Conservation (phyloP, 1,284 basidiomycete species). For the Hypsizygus ulmarius region DNA sequence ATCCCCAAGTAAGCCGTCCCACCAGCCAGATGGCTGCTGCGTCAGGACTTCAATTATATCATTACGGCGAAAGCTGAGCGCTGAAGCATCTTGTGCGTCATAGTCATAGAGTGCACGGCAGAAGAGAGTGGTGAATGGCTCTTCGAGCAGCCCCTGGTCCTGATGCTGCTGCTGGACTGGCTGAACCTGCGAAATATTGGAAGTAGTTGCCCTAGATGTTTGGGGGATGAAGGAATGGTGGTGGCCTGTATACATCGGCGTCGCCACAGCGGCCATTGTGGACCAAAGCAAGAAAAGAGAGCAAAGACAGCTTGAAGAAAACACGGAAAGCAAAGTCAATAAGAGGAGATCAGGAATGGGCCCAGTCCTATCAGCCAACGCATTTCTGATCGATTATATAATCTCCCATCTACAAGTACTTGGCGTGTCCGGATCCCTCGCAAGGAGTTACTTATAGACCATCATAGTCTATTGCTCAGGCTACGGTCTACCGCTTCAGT, state of each 20-base stretch:
- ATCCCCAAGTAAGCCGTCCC: conserved; percentile 91
- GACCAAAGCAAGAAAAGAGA: conserved; percentile 1
- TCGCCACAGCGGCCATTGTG: conserved; percentile 23
- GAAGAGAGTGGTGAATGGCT: conserved; percentile 72
- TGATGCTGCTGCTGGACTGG: conserved; percentile 20
- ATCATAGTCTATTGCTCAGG: too few relatives aligned
- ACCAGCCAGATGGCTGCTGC: conserved; percentile 93
- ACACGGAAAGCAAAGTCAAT: conserved; percentile 8
- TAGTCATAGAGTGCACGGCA: conserved; percentile 95
- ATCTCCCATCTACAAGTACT: conserved; percentile 5
- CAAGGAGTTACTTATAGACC: background rate
- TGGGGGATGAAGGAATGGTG: conserved; percentile 20
- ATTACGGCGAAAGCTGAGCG: conserved; percentile 82
- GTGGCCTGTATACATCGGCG: conserved; percentile 19
- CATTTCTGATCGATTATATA: conserved; percentile 17
- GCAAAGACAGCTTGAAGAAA: too few relatives aligned
- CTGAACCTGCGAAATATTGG: conserved; percentile 14
- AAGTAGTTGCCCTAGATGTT: conserved; percentile 14
- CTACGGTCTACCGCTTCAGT: conserved; percentile 77
- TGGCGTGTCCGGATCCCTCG: background rate
- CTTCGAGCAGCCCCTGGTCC: conserved; percentile 38
- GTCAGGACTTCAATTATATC: conserved; percentile 95
- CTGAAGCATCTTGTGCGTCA: conserved; percentile 81
- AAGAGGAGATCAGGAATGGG: conserved; percentile 9
- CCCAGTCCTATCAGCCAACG: conserved; percentile 9